Conservation (phyloP, 2,329 filamentous ascomycete species). For the Xylaria sp. region DNA sequence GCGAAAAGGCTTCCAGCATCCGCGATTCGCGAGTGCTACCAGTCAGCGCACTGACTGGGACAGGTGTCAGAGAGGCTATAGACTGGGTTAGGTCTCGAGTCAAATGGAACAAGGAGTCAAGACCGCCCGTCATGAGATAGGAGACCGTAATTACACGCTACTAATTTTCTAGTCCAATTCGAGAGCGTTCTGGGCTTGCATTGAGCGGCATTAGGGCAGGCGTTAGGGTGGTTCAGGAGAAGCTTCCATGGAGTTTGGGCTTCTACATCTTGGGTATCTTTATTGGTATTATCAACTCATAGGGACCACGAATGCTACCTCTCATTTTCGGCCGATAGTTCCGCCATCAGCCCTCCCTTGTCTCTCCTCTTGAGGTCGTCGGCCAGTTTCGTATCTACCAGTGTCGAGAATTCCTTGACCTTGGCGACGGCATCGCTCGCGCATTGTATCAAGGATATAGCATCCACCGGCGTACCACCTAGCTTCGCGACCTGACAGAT, state of each 20-base stretch:
- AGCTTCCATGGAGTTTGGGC: constrained; percentile 35
- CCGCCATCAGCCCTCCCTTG: constrained; percentile 80
- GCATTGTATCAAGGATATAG: constrained; percentile 80
- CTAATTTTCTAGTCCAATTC: constrained; percentile 33
- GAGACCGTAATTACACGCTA: constrained; percentile 23
- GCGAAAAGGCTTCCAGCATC: constrained; percentile 86
- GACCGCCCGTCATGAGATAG: constrained; percentile 91
- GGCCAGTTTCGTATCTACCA: constrained; percentile 78
- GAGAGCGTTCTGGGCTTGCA: constrained; percentile 40
- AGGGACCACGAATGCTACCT: constrained; percentile 61
- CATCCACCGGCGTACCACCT: constrained; percentile 84
- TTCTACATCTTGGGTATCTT: constrained; percentile 54
- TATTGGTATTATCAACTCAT: constrained; percentile 35
- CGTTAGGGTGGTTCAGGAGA: constrained; percentile 40
- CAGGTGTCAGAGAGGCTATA: constrained; percentile 92
- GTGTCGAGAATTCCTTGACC: constrained; percentile 80
- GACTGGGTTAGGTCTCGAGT: constrained; percentile 94
- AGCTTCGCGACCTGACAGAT: constrained; percentile 92
- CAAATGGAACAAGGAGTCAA: constrained; percentile 94
- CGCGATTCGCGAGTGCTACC: constrained; percentile 92
- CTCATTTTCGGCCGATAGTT: constrained; percentile 86
- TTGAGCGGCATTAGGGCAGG: constrained; percentile 47
- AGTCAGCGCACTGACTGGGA: constrained; percentile 87
- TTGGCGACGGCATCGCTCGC: constrained; percentile 79
- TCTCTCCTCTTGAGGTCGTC: constrained; percentile 83